These are phyloP conservation scores for Neurospora discreta DNA, from an alignment of 495 filamentous ascomycete genomes.

Conservation along the genomic window DNA sequence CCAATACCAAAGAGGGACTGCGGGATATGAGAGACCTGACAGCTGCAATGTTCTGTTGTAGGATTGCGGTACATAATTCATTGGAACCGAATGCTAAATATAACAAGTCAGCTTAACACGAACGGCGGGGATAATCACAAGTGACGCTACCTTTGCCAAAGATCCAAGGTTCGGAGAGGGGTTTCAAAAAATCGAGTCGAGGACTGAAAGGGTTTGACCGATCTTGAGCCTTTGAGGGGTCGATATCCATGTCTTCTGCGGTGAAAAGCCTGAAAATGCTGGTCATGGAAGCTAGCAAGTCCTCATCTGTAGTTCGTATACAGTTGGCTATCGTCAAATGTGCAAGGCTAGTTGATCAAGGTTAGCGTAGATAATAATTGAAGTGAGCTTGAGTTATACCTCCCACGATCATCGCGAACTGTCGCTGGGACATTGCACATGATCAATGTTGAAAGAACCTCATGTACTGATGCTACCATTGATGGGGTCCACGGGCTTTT, in stretches of 20 bases:
- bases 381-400: neutral
- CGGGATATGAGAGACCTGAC: neutral
- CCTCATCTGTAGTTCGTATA: neutral
- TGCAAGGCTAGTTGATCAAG: neutral
- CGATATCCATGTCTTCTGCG: neutral
- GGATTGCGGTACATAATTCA: neutral
- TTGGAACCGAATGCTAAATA: neutral
- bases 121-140: neutral
- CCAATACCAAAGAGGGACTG: neutral
- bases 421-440: neutral
- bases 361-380: neutral
- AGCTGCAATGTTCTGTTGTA: neutral
- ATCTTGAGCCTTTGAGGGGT: neutral
- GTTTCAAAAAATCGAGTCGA: neutral
- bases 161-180: neutral
- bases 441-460: neutral
- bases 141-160: neutral
- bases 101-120: neutral
- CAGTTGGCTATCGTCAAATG: neutral
- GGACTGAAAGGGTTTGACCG: neutral
- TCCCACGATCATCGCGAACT: neutral
- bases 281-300: neutral
- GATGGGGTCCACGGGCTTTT: neutral
- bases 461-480: neutral
- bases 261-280: neutral